Percentiles rank a stretch among this genome's conserved stretches.
Conservation (phyloP, 352 stramenopile genomes). For the Ochromonadaceae sp. region DNA sequence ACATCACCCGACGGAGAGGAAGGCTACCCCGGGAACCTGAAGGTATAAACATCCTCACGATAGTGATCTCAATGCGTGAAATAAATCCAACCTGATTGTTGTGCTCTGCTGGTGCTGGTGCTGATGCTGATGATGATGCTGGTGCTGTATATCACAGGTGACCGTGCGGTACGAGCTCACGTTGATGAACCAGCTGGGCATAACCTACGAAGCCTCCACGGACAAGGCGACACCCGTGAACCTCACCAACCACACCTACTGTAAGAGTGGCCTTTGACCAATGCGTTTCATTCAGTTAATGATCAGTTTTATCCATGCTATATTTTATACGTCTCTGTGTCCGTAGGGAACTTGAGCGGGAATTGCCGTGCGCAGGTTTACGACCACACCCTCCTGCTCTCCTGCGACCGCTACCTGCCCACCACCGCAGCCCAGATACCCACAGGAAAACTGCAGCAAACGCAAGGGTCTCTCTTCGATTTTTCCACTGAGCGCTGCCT, state of each 20-base stretch:
- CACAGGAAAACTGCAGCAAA: constrained; percentile 6
- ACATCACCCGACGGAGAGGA: constrained; percentile 21
- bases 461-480: constrained; percentile 22
- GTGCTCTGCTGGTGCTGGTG: too few relatives aligned
- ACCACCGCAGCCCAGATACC: constrained; percentile 13
- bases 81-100: too few relatives aligned
- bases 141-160: constrained; percentile 10
- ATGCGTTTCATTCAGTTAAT: too few relatives aligned
- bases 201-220: constrained; percentile 10
- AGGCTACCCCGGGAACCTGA: constrained; percentile 26
- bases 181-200: constrained; percentile 6
- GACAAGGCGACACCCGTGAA: constrained; percentile 22
- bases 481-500: constrained; percentile 11
- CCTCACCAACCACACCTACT: constrained; percentile 31
- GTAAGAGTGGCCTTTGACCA: too few relatives aligned
- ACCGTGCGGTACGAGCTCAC: constrained; percentile 15
- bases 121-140: too few relatives aligned
- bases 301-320: too few relatives aligned
- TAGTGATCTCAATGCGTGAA: too few relatives aligned
- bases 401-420: constrained; percentile 19
- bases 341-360: constrained; percentile 28
- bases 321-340: too few relatives aligned
- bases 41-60: not conserved
- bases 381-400: constrained; percentile 21
- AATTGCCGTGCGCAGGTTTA: not conserved